phyloP scores from a whole-genome alignment of 2,329 filamentous ascomycete genomes.

The Stachybotrys elegans region DNA sequence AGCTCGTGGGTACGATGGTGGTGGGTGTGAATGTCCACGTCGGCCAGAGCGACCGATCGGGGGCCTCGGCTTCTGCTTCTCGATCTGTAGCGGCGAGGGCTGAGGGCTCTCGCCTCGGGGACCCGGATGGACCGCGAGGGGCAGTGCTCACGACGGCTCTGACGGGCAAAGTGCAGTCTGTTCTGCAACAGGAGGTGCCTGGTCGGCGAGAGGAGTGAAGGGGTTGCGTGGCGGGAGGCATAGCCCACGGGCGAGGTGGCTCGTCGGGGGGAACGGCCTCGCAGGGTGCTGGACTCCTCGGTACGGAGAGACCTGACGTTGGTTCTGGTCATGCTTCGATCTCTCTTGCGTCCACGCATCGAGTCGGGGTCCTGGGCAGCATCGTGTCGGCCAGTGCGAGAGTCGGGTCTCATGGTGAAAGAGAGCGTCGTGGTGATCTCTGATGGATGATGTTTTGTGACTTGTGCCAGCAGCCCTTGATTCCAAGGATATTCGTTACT shows the following conservation, averaged over 20 bases:
- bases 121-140: slow-evolving; percentile 33
- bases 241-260: slow-evolving; percentile 29
- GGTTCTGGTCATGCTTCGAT: slow-evolving; percentile 30
- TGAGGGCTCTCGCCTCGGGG: slow-evolving; percentile 21
- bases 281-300: slow-evolving; percentile 37
- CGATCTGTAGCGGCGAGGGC: slow-evolving; percentile 30
- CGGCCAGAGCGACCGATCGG: slow-evolving; percentile 19
- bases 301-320: slow-evolving; percentile 25
- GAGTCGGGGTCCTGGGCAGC: slow-evolving; percentile 24
- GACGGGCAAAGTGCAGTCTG: slow-evolving; percentile 34
- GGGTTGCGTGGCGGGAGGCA: slow-evolving; percentile 27
- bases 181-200: slow-evolving; percentile 35
- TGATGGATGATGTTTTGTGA: no score
- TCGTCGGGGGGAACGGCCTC: slow-evolving; percentile 34
- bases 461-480: no score
- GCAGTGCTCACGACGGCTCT: slow-evolving; percentile 38
- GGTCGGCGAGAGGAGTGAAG: slow-evolving; percentile 32
- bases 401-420: no score
- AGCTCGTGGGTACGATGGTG: slow-evolving; percentile 19
- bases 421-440: no score
- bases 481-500: no score
- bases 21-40: no score
- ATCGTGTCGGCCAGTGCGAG: no score
- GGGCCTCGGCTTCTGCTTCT: slow-evolving; percentile 32
- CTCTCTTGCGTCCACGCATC: slow-evolving; percentile 33